Conservation (phyloP, 2,329 filamentous ascomycete genomes). For the Monilinia aucupariae region DNA sequence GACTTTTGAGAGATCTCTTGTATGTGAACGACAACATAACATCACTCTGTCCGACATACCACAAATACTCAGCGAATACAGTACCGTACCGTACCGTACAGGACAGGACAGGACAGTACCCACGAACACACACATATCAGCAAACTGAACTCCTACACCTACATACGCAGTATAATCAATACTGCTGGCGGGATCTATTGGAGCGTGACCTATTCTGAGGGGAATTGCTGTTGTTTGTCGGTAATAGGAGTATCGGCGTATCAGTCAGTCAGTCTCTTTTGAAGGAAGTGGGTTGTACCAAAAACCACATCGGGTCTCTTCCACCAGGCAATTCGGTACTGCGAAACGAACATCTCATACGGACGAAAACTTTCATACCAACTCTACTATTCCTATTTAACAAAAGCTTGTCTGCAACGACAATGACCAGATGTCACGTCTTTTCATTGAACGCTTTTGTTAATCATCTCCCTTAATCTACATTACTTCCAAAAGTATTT, state of each 20-base stretch:
- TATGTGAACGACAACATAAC: background rate
- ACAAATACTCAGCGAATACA: background rate
- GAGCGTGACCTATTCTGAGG: background rate
- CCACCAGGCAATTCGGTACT: constrained; percentile 5
- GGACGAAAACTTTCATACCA: background rate
- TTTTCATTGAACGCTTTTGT: constrained; percentile 35
- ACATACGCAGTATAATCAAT: background rate
- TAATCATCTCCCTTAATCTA: constrained; percentile 37
- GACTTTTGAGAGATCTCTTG: constrained; percentile 2
- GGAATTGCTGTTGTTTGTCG: background rate
- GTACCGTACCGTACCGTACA: too few species aligned
- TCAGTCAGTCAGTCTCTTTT: constrained; percentile 4
- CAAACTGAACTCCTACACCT: too few species aligned
- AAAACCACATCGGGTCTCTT: constrained; percentile 12
- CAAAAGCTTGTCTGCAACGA: constrained; percentile 31
- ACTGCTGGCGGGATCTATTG: background rate
- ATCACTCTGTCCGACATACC: background rate
- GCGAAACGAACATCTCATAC: constrained; percentile 8
- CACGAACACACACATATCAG: too few species aligned
- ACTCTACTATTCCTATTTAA: constrained; percentile 4
- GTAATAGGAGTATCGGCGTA: constrained; percentile 15
- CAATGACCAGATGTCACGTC: constrained; percentile 37
- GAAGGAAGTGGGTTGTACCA: constrained; percentile 17
- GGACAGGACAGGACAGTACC: too few species aligned
- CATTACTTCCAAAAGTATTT: constrained; percentile 24